phyloP scores from a whole-genome alignment of 352 stramenopile species.

The Pythium aphanidermatum region DNA sequence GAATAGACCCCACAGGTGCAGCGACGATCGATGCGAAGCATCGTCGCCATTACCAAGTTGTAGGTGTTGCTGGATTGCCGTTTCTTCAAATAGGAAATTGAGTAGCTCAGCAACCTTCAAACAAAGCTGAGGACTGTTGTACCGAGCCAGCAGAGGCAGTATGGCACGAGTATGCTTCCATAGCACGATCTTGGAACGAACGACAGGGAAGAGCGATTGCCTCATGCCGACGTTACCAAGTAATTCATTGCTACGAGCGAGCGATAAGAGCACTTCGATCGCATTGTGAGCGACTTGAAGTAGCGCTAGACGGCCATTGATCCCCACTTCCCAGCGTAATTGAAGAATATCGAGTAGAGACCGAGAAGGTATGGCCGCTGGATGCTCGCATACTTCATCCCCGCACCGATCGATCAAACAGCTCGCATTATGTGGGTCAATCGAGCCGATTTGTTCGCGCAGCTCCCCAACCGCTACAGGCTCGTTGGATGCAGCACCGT shows the following conservation, averaged over 20 bases:
- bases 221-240: slow-evolving; percentile 12
- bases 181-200: slow-evolving; percentile 42
- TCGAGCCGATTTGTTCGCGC: slow-evolving; percentile 32
- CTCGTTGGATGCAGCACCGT: slow-evolving; percentile 3
- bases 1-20: slow-evolving; percentile 69
- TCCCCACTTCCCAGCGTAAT: slow-evolving; percentile 71
- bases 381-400: slow-evolving; percentile 13
- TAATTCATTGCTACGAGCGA: slow-evolving; percentile 62
- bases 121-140: slow-evolving; percentile 40
- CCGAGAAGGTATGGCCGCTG: not conserved
- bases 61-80: slow-evolving; percentile 18
- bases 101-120: slow-evolving; percentile 53
- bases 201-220: slow-evolving; percentile 46
- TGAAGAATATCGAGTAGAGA: slow-evolving; percentile 60
- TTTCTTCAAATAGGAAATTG: slow-evolving; percentile 53
- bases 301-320: slow-evolving; percentile 37
- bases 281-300: slow-evolving; percentile 69
- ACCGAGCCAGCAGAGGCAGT: slow-evolving; percentile 44
- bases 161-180: slow-evolving; percentile 42
- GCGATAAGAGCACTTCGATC: slow-evolving; percentile 46
- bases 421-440: too few relatives aligned
- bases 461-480: slow-evolving; percentile 47
- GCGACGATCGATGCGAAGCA: slow-evolving; percentile 24
- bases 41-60: slow-evolving; percentile 15
- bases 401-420: slow-evolving; percentile 4